Evolutionary conservation across 2,329 filamentous ascomycete genomes (phyloP).

Genomic region (Knufia fluminis): DNA sequence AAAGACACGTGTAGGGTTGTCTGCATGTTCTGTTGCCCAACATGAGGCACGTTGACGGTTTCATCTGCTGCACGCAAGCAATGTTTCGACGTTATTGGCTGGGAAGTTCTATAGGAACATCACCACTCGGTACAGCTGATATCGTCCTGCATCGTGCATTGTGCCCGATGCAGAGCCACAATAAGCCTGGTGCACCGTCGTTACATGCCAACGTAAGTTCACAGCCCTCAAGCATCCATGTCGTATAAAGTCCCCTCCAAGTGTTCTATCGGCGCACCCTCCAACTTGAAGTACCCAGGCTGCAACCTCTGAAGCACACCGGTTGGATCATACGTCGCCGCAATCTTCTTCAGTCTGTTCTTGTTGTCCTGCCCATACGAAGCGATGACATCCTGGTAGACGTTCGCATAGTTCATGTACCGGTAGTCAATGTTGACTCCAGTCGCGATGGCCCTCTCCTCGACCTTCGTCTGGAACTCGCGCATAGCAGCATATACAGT

Average conservation of each 20-base stretch:
- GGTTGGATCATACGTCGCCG: conserved; percentile 33
- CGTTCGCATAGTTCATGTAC: conserved; percentile 42
- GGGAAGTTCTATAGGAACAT: too few species aligned
- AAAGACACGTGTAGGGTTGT: neutral
- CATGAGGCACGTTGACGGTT: neutral
- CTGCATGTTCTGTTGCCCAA: neutral
- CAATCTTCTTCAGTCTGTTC: conserved; percentile 27
- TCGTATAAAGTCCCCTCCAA: too few species aligned
- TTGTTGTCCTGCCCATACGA: conserved; percentile 35
- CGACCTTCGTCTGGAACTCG: conserved; percentile 23
- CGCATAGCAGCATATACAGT: conserved; percentile 17
- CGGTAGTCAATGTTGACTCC: conserved; percentile 29
- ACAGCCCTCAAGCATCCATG: too few species aligned
- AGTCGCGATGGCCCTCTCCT: conserved; percentile 23
- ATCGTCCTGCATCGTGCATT: too few species aligned
- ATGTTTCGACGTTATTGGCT: too few species aligned
- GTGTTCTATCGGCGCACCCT: conserved; percentile 3
- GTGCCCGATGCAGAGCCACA: too few species aligned
- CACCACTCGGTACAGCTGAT: too few species aligned
- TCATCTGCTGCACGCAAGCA: too few species aligned
- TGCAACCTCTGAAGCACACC: conserved; percentile 33
- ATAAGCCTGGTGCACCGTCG: too few species aligned
- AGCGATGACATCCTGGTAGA: conserved; percentile 34
- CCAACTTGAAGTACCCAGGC: conserved; percentile 39
- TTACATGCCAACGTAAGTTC: too few species aligned